Evolutionary conservation across 768 basidiomycete species (phyloP), one percentile per base, ranked within the genome.

Genomic region (Psilocybe cubensis): DNA sequence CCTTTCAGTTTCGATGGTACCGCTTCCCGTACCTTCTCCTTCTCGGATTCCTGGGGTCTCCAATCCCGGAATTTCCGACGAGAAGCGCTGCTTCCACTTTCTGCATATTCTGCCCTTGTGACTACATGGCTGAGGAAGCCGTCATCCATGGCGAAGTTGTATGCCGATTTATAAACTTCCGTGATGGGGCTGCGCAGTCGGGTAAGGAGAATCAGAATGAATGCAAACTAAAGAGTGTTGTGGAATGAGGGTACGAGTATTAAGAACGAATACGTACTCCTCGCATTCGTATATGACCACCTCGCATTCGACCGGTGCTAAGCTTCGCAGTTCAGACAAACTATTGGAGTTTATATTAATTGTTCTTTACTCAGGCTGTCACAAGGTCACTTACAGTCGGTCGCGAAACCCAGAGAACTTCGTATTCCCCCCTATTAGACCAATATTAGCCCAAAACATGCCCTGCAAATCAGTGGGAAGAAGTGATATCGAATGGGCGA

Each of bases 371-470:
- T 14, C 8, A 4, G 47, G 55, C 31, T 33, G 56, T 29, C 56
- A 35, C 23, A 25, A 48, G 46, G n/a, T 17, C 27, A 71, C 91
- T 70, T 71, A 96, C 95, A 98, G 72, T 74, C 96, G 76, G 50
- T 80, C 73, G 20, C 81, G 80, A 64, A 98, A 89, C 5, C 89
- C 91, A 41, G 85, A 78, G 62, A 95, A 85, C 63, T 83, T 83
- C 14, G 85, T 84, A 70, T 83, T 89, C 12, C 96, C 96, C 47
- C 96, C 96, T 66, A 94, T 84, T 61, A 96, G 74, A 11, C 91
- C 91, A 59, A 98, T 94, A 70, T 98, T 93, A 29, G 86, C 86
- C 94, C 94, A 98, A 72, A 94, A 97, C 89, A 98, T 86, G 29
- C 93, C 95, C 63, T 88, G 92, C 23, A 96, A 64, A 64, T 96